These are phyloP conservation scores for Ceratopteris richardii DNA, from an alignment of 75 land plant species.

Conservation along the genomic window DNA sequence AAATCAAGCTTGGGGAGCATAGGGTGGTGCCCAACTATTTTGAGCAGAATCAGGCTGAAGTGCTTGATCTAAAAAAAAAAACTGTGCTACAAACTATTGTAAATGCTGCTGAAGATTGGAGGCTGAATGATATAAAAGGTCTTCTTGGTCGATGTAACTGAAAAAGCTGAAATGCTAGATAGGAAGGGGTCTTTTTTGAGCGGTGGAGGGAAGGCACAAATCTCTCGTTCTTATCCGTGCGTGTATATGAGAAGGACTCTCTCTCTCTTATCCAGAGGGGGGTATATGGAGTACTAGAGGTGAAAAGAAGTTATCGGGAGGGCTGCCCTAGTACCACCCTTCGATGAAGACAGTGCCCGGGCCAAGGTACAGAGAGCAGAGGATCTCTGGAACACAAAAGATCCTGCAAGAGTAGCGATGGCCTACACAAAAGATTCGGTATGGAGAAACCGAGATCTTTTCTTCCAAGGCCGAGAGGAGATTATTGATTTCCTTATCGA, in stretches of 20 bases:
- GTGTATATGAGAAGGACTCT: no score
- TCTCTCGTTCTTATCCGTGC: no score
- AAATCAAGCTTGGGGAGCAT: constrained; percentile 75
- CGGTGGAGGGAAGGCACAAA: no score
- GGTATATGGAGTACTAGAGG: no score
- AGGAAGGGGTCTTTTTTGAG: no score
- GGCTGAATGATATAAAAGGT: constrained; percentile 82
- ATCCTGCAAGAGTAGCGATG: constrained; percentile 23
- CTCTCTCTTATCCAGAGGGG: no score
- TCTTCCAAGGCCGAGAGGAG: constrained; percentile 23
- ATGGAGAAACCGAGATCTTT: constrained; percentile 32
- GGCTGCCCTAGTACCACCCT: constrained; percentile 19
- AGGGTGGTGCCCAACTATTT: constrained; percentile 88
- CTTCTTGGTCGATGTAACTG: constrained; percentile 95
- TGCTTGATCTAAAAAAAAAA: constrained; percentile 80
- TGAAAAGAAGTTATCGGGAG: no score
- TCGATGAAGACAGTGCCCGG: constrained; percentile 22
- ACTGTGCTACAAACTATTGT: constrained; percentile 85
- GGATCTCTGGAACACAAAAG: constrained; percentile 30
- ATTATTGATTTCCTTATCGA: constrained; percentile 21
- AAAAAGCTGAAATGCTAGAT: no score
- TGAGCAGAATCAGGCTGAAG: constrained; percentile 99
- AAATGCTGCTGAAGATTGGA: constrained; percentile 95
- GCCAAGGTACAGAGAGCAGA: constrained; percentile 34
- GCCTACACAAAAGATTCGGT: constrained; percentile 32